Conservation (phyloP, 179 eudicot species). For the Silene coronaria region DNA sequence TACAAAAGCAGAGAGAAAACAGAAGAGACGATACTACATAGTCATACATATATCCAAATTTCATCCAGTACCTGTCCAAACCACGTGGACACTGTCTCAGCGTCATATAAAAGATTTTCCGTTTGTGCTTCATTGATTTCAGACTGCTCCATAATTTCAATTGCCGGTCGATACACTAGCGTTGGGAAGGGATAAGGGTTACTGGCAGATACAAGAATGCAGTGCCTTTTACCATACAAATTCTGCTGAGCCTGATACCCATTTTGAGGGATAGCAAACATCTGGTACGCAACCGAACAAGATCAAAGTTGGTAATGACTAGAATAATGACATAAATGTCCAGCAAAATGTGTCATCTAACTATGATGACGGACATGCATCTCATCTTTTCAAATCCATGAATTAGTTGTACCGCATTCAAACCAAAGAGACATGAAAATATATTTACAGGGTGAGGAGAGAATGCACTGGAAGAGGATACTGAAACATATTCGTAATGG, state of each 20-base stretch:
- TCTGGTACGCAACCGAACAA: slow-evolving; percentile 31
- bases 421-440: too few species aligned
- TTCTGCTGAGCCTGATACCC: slow-evolving; percentile 59
- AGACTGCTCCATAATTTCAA: slow-evolving; percentile 41
- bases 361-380: too few species aligned
- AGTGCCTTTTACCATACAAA: slow-evolving; percentile 65
- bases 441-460: too few species aligned
- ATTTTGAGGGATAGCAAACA: slow-evolving; percentile 56
- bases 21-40: background rate
- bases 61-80: slow-evolving; percentile 55
- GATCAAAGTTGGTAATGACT: background rate
- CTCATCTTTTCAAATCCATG: too few species aligned
- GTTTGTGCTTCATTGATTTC: slow-evolving; percentile 29
- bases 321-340: background rate
- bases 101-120: slow-evolving; percentile 45
- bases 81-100: slow-evolving; percentile 71
- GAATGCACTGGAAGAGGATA: too few species aligned
- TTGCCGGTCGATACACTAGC: slow-evolving; percentile 68
- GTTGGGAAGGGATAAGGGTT: slow-evolving; percentile 86
- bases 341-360: background rate
- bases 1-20: background rate
- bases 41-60: background rate
- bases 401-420: too few species aligned
- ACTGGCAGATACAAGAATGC: slow-evolving; percentile 76
- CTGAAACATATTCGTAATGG: too few species aligned